Percentiles rank a stretch among this genome's conserved stretches.
phyloP scores from a whole-genome alignment of 192 early-diverging fungal genomes.

The Coemansia reversa region DNA sequence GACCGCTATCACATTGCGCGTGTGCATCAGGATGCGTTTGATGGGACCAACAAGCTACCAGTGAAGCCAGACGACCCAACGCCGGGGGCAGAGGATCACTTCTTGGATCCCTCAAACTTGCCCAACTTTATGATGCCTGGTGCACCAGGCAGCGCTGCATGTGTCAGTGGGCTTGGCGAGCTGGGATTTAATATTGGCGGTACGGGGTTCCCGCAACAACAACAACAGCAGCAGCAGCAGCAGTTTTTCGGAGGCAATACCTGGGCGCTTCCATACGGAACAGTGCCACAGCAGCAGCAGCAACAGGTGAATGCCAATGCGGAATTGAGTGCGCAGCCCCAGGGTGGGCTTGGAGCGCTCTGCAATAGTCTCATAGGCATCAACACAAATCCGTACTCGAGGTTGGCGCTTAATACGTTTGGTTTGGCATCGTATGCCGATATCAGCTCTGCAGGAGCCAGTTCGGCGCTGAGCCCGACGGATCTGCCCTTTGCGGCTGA shows the following conservation, averaged over 20 bases:
- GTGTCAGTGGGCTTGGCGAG: slow-evolving; percentile 6
- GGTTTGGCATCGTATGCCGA: slow-evolving; percentile 4
- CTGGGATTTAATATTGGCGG: neutral
- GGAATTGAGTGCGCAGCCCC: slow-evolving; percentile 3
- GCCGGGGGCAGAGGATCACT: slow-evolving; percentile 37
- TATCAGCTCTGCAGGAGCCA: neutral
- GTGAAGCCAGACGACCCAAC: slow-evolving; percentile 45
- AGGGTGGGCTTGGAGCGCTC: slow-evolving; percentile 21
- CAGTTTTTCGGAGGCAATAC: neutral
- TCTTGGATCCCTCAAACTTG: slow-evolving; percentile 48
- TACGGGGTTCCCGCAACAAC: neutral
- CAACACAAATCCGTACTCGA: slow-evolving; percentile 8
- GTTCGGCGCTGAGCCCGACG: slow-evolving; percentile 5
- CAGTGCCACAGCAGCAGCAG: slow-evolving; percentile 8
- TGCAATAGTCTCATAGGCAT: slow-evolving; percentile 31
- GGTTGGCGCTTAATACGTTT: slow-evolving; percentile 10
- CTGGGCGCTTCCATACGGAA: slow-evolving; percentile 13
- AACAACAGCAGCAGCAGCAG: slow-evolving; percentile 10
- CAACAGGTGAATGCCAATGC: slow-evolving; percentile 3
- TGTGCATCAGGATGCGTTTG: slow-evolving; percentile 50
- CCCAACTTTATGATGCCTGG: slow-evolving; percentile 48
- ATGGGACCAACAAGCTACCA: slow-evolving; percentile 51
- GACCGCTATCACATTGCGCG: slow-evolving; percentile 36
- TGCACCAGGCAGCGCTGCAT: neutral
- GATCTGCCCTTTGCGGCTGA: slow-evolving; percentile 18